phyloP scores from a whole-genome alignment of 2,329 filamentous ascomycete genomes.

The Simplicillium sp. region DNA sequence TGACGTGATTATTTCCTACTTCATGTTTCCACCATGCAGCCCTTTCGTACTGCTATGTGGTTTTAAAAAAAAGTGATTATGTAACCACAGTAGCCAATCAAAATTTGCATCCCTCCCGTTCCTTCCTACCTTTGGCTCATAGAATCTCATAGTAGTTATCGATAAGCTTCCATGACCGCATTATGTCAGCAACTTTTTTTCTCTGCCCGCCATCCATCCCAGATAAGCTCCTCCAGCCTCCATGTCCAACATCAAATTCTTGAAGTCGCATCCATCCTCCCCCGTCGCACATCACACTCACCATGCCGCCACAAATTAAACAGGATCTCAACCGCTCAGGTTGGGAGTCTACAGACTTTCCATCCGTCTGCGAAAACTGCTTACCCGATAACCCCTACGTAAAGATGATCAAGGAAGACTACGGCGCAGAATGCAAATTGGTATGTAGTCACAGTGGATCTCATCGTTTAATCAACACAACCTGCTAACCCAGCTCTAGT shows the following conservation, averaged over 20 bases:
- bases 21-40: too few relatives aligned
- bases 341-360: constrained; percentile 90
- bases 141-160: constrained; percentile 14
- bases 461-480: not conserved
- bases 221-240: too few relatives aligned
- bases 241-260: too few relatives aligned
- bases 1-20: too few relatives aligned
- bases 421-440: constrained; percentile 77
- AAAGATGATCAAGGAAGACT: constrained; percentile 97
- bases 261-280: too few relatives aligned
- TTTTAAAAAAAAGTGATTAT: too few relatives aligned
- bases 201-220: constrained; percentile 1
- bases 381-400: constrained; percentile 95
- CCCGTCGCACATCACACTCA: too few relatives aligned
- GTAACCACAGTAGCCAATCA: too few relatives aligned
- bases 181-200: constrained; percentile 6
- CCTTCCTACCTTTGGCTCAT: too few relatives aligned
- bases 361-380: constrained; percentile 84
- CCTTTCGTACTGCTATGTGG: too few relatives aligned
- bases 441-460: constrained; percentile 15
- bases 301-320: constrained; percentile 87
- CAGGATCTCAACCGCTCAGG: constrained; percentile 91
- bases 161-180: constrained; percentile 12
- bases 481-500: constrained; percentile 30
- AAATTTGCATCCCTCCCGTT: too few relatives aligned